Evolutionary conservation across 2,329 filamentous ascomycete genomes (phyloP), one percentile per base, ranked within the genome.

Genomic region (Aspergillus phoenicis): DNA sequence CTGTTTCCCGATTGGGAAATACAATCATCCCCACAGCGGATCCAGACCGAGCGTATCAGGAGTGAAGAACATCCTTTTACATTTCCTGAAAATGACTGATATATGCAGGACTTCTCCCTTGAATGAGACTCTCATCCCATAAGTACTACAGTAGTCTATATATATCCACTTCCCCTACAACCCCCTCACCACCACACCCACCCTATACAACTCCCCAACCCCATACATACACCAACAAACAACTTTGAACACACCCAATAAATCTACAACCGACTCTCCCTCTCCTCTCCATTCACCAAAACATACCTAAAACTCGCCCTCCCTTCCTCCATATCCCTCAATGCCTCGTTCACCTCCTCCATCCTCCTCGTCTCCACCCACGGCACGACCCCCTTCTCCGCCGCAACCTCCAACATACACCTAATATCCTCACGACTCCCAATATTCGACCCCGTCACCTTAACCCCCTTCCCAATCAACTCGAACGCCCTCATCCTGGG

Each of bases 401-500:
- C 79, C 4, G 77, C 77, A 52, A 82, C 60, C 52, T 72, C 57
- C 64, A 82, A 67, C 80, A 82, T 82, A 57, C 72, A 66, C 28
- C 74, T 63, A 56, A 81, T 80, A 69, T 81, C 76, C n/a, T 71
- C 68, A 0, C 76, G 75, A 1, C 74, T 75, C 5, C 80, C 80
- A 62, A 81, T 79, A 64, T 70, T 74, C 5, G 76, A 80, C 5
- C 85, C 85, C 1, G 79, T 81, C 22, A 87, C 71, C 68, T 80
- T 83, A 41, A 81, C 70, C 4, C 84, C 81, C 68, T 86, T 88
- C 48, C 72, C 74, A 53, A 90, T 85, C 60, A 91, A 75, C 3
- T 82, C 77, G 67, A 85, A 87, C 6, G 84, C 84, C 65, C 78
- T 81, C 66, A 90, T 80, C 2, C 77, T 75, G 4, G 85, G 86